Evolutionary conservation across 495 filamentous ascomycete genomes (phyloP).

Genomic region (Alectoria sarmentosa): DNA sequence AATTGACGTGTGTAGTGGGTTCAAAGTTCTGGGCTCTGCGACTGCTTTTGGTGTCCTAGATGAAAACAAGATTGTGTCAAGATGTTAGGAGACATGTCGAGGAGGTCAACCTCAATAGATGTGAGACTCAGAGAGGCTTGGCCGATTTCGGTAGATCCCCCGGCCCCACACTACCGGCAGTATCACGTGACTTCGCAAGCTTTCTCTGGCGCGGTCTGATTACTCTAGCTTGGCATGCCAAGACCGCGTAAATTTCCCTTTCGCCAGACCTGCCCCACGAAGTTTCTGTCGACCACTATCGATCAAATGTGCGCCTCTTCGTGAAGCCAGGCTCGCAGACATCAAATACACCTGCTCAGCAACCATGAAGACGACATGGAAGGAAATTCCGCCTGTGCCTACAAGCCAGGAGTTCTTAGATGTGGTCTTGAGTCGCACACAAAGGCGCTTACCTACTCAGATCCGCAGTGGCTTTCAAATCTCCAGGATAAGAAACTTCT

Average conservation of each 20-base stretch:
- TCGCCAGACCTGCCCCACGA: slow-evolving; percentile 7
- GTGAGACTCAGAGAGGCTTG: too few relatives aligned
- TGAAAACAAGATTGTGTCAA: not conserved
- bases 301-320: not conserved
- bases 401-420: slow-evolving; percentile 94
- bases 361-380: slow-evolving; percentile 67
- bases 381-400: slow-evolving; percentile 84
- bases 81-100: not conserved
- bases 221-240: too few relatives aligned
- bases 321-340: not conserved
- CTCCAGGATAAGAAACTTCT: slow-evolving; percentile 91
- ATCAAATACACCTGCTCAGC: not conserved
- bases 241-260: slow-evolving; percentile 15
- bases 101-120: not conserved
- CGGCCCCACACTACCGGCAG: too few relatives aligned
- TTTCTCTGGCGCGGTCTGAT: too few relatives aligned
- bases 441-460: slow-evolving; percentile 90
- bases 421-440: slow-evolving; percentile 90
- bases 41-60: not conserved
- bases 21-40: not conserved
- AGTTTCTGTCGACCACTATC: not conserved
- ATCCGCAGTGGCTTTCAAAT: slow-evolving; percentile 97
- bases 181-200: too few relatives aligned
- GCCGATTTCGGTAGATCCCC: too few relatives aligned
- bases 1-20: not conserved